phyloP scores from a whole-genome alignment of 352 stramenopile species.

The Phytopythium ostracodes region DNA sequence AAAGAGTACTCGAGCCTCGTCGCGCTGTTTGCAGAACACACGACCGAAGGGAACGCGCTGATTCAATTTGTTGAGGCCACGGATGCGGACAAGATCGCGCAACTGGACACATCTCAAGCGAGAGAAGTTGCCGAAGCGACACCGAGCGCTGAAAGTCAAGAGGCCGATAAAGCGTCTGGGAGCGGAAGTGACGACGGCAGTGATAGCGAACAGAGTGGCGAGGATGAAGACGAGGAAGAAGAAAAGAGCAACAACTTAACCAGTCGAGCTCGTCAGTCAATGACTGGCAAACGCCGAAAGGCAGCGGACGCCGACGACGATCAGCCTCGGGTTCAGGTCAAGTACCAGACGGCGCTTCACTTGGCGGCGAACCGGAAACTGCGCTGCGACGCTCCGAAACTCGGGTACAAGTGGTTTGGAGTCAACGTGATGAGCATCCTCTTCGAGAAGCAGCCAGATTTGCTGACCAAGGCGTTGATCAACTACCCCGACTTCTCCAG shows the following conservation, averaged over 20 bases:
- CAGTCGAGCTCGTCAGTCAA: neutral
- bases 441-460: slow-evolving; percentile 27
- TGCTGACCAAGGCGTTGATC: slow-evolving; percentile 34
- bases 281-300: slow-evolving; percentile 7
- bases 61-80: slow-evolving; percentile 28
- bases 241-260: slow-evolving; percentile 1
- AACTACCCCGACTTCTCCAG: slow-evolving; percentile 43
- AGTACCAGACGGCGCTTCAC: slow-evolving; percentile 49
- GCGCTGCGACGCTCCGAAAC: slow-evolving; percentile 20
- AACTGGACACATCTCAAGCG: neutral
- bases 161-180: neutral
- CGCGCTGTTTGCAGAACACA: slow-evolving; percentile 46
- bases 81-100: slow-evolving; percentile 6
- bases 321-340: slow-evolving; percentile 25
- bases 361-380: slow-evolving; percentile 42
- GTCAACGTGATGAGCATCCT: slow-evolving; percentile 49
- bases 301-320: neutral
- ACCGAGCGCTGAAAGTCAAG: slow-evolving; percentile 1
- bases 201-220: slow-evolving; percentile 7
- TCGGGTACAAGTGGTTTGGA: slow-evolving; percentile 42
- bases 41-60: slow-evolving; percentile 27
- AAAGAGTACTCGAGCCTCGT: slow-evolving; percentile 37
- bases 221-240: slow-evolving; percentile 9
- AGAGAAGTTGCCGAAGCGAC: slow-evolving; percentile 8
- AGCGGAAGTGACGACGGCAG: slow-evolving; percentile 7